Evolutionary conservation across 345 rosid species (phyloP).

Genomic region (Dipteronia sinensis): DNA sequence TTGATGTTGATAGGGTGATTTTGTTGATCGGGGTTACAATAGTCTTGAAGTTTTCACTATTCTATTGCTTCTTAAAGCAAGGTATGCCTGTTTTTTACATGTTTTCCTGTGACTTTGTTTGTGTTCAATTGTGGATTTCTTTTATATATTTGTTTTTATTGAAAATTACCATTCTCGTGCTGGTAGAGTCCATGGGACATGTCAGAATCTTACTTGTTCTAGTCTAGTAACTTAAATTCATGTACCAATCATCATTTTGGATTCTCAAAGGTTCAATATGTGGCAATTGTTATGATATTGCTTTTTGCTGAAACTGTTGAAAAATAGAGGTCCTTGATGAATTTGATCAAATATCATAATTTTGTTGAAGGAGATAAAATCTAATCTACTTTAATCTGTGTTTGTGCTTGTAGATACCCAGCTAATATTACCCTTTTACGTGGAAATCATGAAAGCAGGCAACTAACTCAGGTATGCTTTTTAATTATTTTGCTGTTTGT

Average conservation of each 20-base stretch:
- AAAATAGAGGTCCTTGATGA: neutral
- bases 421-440: conserved; percentile 98
- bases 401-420: conserved; percentile 64
- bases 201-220: neutral
- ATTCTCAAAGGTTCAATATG: neutral
- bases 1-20: conserved; percentile 81
- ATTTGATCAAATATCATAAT: neutral
- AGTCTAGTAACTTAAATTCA: neutral
- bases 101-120: conserved; percentile 16
- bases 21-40: conserved; percentile 95
- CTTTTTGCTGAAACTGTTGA: neutral
- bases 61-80: conserved; percentile 95
- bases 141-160: neutral
- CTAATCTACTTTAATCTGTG: conserved; percentile 1
- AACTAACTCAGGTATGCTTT: conserved; percentile 88
- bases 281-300: conserved; percentile 1
- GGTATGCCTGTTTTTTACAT: conserved; percentile 38
- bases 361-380: conserved; percentile 6
- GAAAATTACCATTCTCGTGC: neutral
- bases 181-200: neutral
- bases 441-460: conserved; percentile 99
- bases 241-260: neutral
- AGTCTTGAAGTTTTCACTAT: conserved; percentile 97
- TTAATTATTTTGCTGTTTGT: neutral
- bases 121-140: neutral